A percentile compares a stretch with the other conserved stretches of the same genome.
phyloP scores from a whole-genome alignment of 208 protist genomes.

The Leishmania guyanensis region DNA sequence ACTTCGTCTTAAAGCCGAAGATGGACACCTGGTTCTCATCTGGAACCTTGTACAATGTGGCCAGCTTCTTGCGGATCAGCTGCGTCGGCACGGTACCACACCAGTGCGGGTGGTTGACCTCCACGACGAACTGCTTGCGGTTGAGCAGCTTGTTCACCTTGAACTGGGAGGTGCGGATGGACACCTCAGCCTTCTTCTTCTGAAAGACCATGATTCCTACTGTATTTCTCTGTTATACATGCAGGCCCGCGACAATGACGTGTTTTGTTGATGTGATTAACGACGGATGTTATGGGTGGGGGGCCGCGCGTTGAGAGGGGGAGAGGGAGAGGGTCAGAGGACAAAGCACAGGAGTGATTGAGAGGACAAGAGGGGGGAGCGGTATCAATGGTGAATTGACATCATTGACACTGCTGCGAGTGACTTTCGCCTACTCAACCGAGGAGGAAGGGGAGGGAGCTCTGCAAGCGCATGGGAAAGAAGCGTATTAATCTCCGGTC shows the following conservation, averaged over 20 bases:
- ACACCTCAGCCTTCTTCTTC: slow-evolving; percentile 93
- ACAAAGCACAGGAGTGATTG: neutral
- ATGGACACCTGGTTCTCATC: slow-evolving; percentile 96
- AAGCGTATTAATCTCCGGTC: neutral
- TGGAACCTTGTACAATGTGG: slow-evolving; percentile 97
- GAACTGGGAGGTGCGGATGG: slow-evolving; percentile 97
- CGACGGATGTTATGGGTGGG: neutral
- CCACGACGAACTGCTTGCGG: slow-evolving; percentile 99
- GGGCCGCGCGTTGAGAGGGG: neutral
- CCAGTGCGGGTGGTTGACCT: slow-evolving; percentile 88
- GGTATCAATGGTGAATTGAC: neutral
- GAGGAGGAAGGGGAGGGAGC: neutral
- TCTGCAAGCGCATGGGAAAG: neutral
- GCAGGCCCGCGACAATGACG: neutral
- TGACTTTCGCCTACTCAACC: neutral
- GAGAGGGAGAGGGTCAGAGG: neutral
- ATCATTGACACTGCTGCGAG: neutral
- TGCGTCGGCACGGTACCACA: slow-evolving; percentile 94
- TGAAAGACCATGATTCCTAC: slow-evolving; percentile 87
- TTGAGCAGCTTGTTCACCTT: slow-evolving; percentile 99
- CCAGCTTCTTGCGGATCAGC: slow-evolving; percentile 95
- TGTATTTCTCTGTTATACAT: slow-evolving; percentile 22
- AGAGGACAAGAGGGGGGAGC: neutral
- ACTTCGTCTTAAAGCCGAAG: slow-evolving; percentile 98
- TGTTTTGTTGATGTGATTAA: neutral